Percentiles rank a stretch among this genome's conserved stretches.
Evolutionary conservation across 805 yeast species (phyloP).

Genomic region (Sugiyamaella boreocaroliniensis): DNA sequence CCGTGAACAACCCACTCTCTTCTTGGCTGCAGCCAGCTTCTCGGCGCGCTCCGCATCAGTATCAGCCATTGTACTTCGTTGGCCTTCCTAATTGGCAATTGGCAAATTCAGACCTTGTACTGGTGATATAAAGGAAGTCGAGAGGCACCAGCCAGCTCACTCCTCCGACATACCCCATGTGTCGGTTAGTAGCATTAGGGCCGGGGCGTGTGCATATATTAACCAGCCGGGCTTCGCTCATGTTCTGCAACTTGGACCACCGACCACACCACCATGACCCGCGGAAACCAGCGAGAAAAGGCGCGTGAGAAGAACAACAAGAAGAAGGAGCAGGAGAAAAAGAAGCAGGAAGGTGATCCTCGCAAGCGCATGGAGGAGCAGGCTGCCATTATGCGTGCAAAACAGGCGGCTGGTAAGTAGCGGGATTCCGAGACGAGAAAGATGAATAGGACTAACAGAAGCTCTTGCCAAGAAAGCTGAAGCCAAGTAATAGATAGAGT

Average conservation of each 20-base stretch:
- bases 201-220: neutral
- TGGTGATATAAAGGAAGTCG: neutral
- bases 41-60: slow-evolving; percentile 39
- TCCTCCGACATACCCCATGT: slow-evolving; percentile 10
- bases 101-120: neutral
- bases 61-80: slow-evolving; percentile 21
- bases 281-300: slow-evolving; percentile 95
- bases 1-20: slow-evolving; percentile 39
- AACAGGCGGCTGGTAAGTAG: slow-evolving; percentile 68
- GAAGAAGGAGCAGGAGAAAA: slow-evolving; percentile 55
- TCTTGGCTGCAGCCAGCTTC: slow-evolving; percentile 67
- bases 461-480: slow-evolving; percentile 6
- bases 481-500: neutral
- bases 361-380: slow-evolving; percentile 78
- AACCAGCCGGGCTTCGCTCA: neutral
- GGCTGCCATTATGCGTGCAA: slow-evolving; percentile 83
- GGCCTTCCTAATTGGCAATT: neutral
- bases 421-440: neutral
- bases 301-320: slow-evolving; percentile 85
- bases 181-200: neutral
- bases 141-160: slow-evolving; percentile 1
- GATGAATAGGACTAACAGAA: neutral
- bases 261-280: slow-evolving; percentile 51
- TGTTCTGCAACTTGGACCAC: neutral
- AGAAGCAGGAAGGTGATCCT: slow-evolving; percentile 80